A percentile compares a stretch with the other conserved stretches of the same genome.
These are phyloP conservation scores for Paecilomyces variotii DNA, from an alignment of 2,329 filamentous ascomycete species.

Conservation along the genomic window DNA sequence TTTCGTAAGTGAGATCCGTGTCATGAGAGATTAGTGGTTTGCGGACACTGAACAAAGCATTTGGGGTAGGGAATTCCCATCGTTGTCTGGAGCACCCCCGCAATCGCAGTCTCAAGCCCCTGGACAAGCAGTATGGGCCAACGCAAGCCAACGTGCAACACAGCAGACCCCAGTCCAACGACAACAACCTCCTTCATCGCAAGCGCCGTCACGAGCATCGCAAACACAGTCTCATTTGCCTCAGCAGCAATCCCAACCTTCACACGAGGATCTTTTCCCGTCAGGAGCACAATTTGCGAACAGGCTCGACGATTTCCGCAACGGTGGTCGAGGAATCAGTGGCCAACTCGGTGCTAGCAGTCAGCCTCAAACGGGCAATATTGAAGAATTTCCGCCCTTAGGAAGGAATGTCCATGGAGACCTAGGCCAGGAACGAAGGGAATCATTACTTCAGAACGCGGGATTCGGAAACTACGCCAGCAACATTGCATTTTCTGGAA, in stretches of 20 bases:
- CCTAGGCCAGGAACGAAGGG: conserved; percentile 42
- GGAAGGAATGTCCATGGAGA: conserved; percentile 45
- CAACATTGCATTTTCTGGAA: conserved; percentile 35
- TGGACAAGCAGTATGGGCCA: conserved; percentile 49
- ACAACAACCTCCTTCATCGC: conserved; percentile 39
- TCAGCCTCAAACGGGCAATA: conserved; percentile 49
- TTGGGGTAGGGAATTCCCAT: conserved; percentile 52
- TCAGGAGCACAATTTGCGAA: conserved; percentile 43
- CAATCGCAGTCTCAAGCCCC: conserved; percentile 45
- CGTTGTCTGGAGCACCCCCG: conserved; percentile 50
- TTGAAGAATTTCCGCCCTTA: conserved; percentile 55
- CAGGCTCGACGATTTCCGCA: conserved; percentile 48
- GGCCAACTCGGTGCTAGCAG: conserved; percentile 42
- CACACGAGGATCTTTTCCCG: conserved; percentile 41
- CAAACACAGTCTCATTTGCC: conserved; percentile 33
- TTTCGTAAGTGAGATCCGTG: conserved; percentile 42
- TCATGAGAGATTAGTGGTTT: neutral
- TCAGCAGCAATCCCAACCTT: conserved; percentile 34
- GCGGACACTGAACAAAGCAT: neutral
- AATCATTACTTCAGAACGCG: conserved; percentile 44
- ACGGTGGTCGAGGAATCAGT: conserved; percentile 47
- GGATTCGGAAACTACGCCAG: conserved; percentile 34
- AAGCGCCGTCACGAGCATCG: conserved; percentile 32
- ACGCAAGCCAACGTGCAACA: conserved; percentile 46
- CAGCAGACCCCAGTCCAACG: conserved; percentile 48